Evolutionary conservation across 192 early-diverging fungal species (phyloP).

Genomic region (Mortierella antarctica): DNA sequence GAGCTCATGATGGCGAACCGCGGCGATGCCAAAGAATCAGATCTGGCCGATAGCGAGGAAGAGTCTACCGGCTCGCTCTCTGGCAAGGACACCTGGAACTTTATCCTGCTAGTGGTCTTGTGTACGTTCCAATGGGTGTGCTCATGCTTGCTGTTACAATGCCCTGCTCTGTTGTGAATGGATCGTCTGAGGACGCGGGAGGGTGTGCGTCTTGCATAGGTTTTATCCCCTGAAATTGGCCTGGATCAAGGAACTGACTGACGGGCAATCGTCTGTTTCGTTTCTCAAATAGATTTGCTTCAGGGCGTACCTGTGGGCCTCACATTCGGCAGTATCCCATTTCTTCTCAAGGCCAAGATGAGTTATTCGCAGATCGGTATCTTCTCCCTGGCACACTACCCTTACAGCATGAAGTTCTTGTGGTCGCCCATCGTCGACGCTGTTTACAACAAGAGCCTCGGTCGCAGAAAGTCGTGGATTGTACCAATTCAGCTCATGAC

Average conservation of each 20-base stretch:
- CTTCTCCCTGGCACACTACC: conserved; percentile 95
- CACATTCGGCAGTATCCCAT: conserved; percentile 91
- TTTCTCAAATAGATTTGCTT: conserved; percentile 69
- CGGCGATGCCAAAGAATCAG: not conserved
- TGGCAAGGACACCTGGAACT: conserved; percentile 43
- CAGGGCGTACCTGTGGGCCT: conserved; percentile 97
- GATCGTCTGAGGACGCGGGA: not conserved
- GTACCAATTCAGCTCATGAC: conserved; percentile 95
- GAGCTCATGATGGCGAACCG: conserved; percentile 38
- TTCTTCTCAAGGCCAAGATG: conserved; percentile 93
- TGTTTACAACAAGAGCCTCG: conserved; percentile 81
- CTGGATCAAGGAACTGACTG: not conserved
- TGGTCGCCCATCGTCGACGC: conserved; percentile 99
- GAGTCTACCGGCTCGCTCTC: conserved; percentile 16
- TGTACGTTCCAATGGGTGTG: conserved; percentile 20
- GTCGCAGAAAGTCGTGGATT: conserved; percentile 97
- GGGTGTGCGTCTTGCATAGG: no score
- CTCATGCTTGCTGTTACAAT: not conserved
- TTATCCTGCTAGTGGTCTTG: conserved; percentile 40
- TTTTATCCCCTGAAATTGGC: not conserved
- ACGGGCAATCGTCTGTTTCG: not conserved
- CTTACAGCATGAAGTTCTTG: conserved; percentile 97
- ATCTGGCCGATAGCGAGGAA: conserved; percentile 2
- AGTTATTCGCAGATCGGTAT: conserved; percentile 93
- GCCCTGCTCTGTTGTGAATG: not conserved